These are phyloP conservation scores for Boletus hoseneyae DNA, from an alignment of 1,284 basidiomycete species.

Conservation along the genomic window DNA sequence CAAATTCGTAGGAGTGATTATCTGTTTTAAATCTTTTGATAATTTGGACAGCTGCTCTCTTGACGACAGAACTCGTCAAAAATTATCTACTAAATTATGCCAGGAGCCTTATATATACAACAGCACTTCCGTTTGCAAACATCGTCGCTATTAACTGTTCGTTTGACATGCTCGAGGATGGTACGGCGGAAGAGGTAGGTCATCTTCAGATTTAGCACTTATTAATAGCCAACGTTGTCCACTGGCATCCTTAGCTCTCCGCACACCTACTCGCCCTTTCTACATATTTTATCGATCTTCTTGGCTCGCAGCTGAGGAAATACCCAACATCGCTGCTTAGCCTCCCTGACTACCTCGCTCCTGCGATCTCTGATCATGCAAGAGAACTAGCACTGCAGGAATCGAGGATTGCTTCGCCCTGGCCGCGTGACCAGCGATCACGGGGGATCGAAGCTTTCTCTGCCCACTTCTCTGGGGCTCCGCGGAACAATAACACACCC, in stretches of 20 bases:
- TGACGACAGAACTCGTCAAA: conserved; percentile 69
- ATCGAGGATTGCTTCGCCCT: conserved; percentile 35
- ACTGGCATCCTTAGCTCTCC: conserved; percentile 42
- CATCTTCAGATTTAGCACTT: not conserved
- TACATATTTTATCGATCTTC: conserved; percentile 36
- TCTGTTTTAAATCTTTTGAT: not conserved
- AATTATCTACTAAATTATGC: conserved; percentile 94
- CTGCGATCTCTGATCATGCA: not conserved
- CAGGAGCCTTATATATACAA: conserved; percentile 87
- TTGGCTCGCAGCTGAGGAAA: conserved; percentile 27
- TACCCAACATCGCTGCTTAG: conserved; percentile 25
- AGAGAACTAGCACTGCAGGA: not conserved
- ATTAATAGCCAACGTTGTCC: not conserved
- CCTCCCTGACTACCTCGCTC: conserved; percentile 24
- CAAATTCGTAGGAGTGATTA: conserved; percentile 6
- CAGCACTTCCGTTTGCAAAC: conserved; percentile 72
- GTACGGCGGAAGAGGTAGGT: conserved; percentile 55
- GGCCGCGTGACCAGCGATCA: not conserved
- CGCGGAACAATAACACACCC: not conserved
- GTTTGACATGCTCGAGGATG: conserved; percentile 73
- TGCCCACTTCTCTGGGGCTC: not conserved
- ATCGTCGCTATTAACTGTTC: conserved; percentile 73
- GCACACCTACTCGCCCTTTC: conserved; percentile 40
- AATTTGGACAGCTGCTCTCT: conserved; percentile 62
- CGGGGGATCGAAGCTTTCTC: not conserved